Evolutionary conservation across 2,329 filamentous ascomycete species (phyloP).

Genomic region (Cercospora citrullina): DNA sequence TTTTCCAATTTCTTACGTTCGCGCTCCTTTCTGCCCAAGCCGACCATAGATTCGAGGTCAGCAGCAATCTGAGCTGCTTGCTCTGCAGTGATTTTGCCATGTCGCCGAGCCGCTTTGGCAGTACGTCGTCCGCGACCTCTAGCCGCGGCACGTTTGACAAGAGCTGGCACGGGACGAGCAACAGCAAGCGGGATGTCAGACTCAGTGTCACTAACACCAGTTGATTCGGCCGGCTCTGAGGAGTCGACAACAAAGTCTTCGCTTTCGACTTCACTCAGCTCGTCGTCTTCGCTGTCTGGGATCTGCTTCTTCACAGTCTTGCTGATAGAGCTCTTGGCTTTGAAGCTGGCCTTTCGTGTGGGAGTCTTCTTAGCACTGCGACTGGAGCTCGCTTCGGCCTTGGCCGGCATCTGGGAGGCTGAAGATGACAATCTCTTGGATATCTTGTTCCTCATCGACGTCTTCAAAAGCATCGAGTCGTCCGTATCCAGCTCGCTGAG

Average conservation of each 20-base stretch:
- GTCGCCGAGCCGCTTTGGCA: conserved; percentile 16
- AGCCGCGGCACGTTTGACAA: conserved; percentile 12
- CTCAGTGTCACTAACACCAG: conserved; percentile 37
- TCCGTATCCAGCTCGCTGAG: conserved; percentile 33
- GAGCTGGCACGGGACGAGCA: conserved; percentile 10
- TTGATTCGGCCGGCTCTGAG: conserved; percentile 35
- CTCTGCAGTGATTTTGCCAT: conserved; percentile 32
- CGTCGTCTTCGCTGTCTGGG: conserved; percentile 43
- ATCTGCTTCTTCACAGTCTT: conserved; percentile 30
- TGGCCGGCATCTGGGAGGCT: conserved; percentile 19
- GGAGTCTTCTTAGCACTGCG: conserved; percentile 26
- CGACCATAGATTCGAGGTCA: conserved; percentile 21
- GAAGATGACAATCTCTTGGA: not conserved
- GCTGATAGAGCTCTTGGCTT: conserved; percentile 34
- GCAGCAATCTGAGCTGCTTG: conserved; percentile 19
- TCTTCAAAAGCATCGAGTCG: conserved; percentile 20
- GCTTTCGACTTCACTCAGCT: conserved; percentile 32
- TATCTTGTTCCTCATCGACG: conserved; percentile 2
- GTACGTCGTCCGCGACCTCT: conserved; percentile 14
- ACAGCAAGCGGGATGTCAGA: conserved; percentile 33
- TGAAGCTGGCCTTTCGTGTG: conserved; percentile 27
- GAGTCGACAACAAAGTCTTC: conserved; percentile 37
- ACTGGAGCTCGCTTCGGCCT: conserved; percentile 18
- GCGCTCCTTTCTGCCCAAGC: conserved; percentile 34
- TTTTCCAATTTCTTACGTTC: conserved; percentile 69